These are phyloP conservation scores for Dendryphion nanum DNA, from an alignment of 2,329 filamentous ascomycete species.

Conservation along the genomic window DNA sequence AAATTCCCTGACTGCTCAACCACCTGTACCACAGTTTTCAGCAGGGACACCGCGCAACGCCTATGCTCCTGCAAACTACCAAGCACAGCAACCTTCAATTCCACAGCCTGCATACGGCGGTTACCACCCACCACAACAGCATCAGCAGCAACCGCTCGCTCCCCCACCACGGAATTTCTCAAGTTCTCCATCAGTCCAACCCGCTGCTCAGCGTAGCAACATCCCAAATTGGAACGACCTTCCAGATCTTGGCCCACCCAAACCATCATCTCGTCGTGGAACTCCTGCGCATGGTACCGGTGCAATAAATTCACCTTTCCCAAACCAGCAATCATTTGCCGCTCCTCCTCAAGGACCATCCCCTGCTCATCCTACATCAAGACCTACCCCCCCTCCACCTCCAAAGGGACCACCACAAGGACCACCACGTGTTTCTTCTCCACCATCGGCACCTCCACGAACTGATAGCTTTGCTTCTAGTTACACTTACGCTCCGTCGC, in stretches of 20 bases:
- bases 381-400: constrained; percentile 72
- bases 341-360: constrained; percentile 51
- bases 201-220: constrained; percentile 69
- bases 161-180: constrained; percentile 66
- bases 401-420: constrained; percentile 66
- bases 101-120: constrained; percentile 43
- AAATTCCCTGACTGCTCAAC: constrained; percentile 30
- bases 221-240: constrained; percentile 93
- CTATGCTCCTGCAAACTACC: constrained; percentile 54
- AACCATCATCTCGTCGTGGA: constrained; percentile 65
- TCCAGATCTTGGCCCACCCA: constrained; percentile 71
- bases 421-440: constrained; percentile 60
- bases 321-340: constrained; percentile 55
- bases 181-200: constrained; percentile 62
- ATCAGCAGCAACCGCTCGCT: constrained; percentile 46
- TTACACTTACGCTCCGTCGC: constrained; percentile 60
- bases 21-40: constrained; percentile 19
- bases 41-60: constrained; percentile 35
- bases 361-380: constrained; percentile 58
- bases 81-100: constrained; percentile 42
- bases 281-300: constrained; percentile 68
- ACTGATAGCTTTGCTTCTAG: constrained; percentile 59
- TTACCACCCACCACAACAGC: constrained; percentile 45
- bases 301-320: constrained; percentile 73
- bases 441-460: constrained; percentile 51